phyloP scores from a whole-genome alignment of 768 basidiomycete genomes.

The Holtermanniella nyarrowii region DNA sequence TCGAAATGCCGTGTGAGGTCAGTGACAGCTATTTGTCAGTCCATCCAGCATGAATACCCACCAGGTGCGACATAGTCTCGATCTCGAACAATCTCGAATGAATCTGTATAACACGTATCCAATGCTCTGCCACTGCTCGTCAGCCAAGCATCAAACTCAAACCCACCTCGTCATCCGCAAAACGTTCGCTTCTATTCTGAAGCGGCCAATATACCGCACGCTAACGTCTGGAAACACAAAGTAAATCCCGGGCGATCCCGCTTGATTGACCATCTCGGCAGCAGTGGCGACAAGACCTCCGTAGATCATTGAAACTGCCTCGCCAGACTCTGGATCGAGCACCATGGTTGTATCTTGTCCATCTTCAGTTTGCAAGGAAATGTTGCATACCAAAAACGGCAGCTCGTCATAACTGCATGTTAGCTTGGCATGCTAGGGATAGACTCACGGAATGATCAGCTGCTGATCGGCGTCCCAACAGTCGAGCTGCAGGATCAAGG shows the following conservation, averaged over 20 bases:
- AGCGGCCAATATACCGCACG: constrained; percentile 65
- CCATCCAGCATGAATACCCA: constrained; percentile 44
- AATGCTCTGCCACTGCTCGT: constrained; percentile 52
- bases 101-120: constrained; percentile 58
- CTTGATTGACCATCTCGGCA: constrained; percentile 66
- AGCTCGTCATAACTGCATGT: constrained; percentile 62
- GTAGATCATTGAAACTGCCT: constrained; percentile 53
- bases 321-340: constrained; percentile 30
- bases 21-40: constrained; percentile 36
- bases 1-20: constrained; percentile 53
- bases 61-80: constrained; percentile 67
- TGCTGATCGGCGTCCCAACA: constrained; percentile 64
- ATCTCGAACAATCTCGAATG: constrained; percentile 69
- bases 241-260: constrained; percentile 70
- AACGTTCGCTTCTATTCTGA: constrained; percentile 62
- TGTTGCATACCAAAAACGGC: constrained; percentile 75
- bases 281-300: constrained; percentile 77
- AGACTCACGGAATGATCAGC: constrained; percentile 64
- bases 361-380: constrained; percentile 63
- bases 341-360: constrained; percentile 43
- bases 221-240: constrained; percentile 88
- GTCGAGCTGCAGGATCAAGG: constrained; percentile 67
- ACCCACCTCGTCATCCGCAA: constrained; percentile 65
- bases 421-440: constrained; percentile 7
- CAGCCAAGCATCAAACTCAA: not conserved